Base-by-base conservation (phyloP, 2,329 filamentous ascomycete species). In the Colletotrichum sp. region DNA sequence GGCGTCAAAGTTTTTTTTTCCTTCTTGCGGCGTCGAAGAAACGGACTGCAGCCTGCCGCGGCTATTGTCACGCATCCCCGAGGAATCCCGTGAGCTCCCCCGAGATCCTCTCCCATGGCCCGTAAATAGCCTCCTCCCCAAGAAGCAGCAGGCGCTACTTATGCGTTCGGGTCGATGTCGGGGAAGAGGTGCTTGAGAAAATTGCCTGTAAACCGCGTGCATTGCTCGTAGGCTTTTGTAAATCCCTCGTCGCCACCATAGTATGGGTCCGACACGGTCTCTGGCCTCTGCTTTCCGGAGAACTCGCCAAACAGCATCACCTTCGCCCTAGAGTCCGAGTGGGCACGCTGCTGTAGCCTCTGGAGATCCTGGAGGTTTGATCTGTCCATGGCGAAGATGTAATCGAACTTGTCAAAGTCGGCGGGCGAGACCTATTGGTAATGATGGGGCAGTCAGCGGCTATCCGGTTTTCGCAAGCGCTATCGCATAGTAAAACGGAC, bases 331-430 rank as follows among this genome's bases (percentile, higher is more conserved):
- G 88, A 84, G 39, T 90, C 88, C n/a, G 89, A 87, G 79, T 90
- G 91, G 79, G 91, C 88, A 75, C 89, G 86, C 77, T 91, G 88
- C 78, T 91, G 88, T 81, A 93, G 85, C 39, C 92, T 88, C 80
- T 92, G 84, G 74, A 98, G 85, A 81, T 98, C 91, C 10, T 89
- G 88, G 60, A 98, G 87, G 83, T 99, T 99, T 62, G 92, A 91
- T 65, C 91, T 89, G 83, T 99, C 97, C 97, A 99, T 99, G 76
- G 95, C 96, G 73, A 99, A 93, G 76, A 99, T 93, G 85, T 98
- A 99, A 85, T 99, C 95, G 82, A 98, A 99, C 18, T 90, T 89
- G 72, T 92, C 87, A 80, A 99, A 98, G 85, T 99, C 97, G 68
- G 90, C 89, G 1, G 88, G 85, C 6, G 87, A 85, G 66, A 93